These are phyloP conservation scores for Cercospora nicotianae DNA, from an alignment of 2,329 filamentous ascomycete species.

Conservation along the genomic window DNA sequence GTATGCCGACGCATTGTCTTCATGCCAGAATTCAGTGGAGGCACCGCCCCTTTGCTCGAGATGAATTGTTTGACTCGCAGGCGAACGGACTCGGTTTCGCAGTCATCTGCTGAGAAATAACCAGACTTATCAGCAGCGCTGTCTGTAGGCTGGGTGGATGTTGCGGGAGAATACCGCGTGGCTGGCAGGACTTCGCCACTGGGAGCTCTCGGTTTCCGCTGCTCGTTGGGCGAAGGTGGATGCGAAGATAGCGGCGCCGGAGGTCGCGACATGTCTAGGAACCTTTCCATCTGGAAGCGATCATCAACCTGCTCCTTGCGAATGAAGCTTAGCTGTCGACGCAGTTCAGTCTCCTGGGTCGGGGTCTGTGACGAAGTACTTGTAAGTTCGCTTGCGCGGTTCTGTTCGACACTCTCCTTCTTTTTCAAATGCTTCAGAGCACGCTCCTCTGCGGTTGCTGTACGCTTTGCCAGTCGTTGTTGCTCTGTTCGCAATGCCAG, in stretches of 20 bases:
- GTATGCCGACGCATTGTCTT: constrained; percentile 24
- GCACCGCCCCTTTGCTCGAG: constrained; percentile 26
- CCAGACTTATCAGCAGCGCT: constrained; percentile 10
- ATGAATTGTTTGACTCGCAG: constrained; percentile 28
- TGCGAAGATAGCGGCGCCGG: constrained; percentile 24
- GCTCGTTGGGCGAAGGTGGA: constrained; percentile 14
- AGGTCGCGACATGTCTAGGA: constrained; percentile 29
- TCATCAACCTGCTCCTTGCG: constrained; percentile 35
- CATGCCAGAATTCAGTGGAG: constrained; percentile 24
- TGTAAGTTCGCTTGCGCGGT: constrained; percentile 23
- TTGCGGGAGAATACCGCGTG: constrained; percentile 23
- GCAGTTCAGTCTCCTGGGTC: constrained; percentile 19
- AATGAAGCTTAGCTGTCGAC: constrained; percentile 31
- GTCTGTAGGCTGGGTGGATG: constrained; percentile 6
- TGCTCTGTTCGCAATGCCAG: constrained; percentile 40
- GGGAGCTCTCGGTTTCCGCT: constrained; percentile 14
- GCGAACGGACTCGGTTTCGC: constrained; percentile 20
- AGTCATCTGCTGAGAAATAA: constrained; percentile 17
- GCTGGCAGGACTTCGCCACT: constrained; percentile 26
- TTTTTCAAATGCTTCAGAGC: constrained; percentile 29
- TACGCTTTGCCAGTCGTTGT: constrained; percentile 28
- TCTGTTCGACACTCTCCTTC: constrained; percentile 21
- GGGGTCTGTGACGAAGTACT: constrained; percentile 12
- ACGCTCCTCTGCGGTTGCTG: constrained; percentile 28
- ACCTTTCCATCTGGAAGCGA: constrained; percentile 33